These are phyloP conservation scores for Tuber magnatum DNA, from an alignment of 495 filamentous ascomycete genomes.

Conservation along the genomic window DNA sequence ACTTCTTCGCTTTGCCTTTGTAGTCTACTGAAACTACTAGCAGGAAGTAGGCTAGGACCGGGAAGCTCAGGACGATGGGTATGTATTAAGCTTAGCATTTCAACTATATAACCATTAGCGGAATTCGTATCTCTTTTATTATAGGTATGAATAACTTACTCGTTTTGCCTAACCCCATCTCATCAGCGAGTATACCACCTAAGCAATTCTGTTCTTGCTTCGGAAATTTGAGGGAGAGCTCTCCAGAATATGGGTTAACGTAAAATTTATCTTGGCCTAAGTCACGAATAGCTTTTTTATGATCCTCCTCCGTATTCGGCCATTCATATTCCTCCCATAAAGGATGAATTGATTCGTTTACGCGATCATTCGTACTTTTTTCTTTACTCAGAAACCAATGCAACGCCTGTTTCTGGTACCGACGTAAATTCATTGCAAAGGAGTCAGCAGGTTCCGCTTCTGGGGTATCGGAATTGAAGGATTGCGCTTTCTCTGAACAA, in stretches of 20 bases:
- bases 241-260: constrained; percentile 92
- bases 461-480: constrained; percentile 89
- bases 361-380: constrained; percentile 50
- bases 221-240: constrained; percentile 87
- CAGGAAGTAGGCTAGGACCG: constrained; percentile 36
- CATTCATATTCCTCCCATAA: constrained; percentile 93
- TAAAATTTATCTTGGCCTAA: constrained; percentile 66
- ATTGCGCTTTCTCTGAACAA: constrained; percentile 72
- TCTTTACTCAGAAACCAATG: constrained; percentile 96
- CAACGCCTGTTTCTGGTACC: constrained; percentile 91
- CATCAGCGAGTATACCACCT: constrained; percentile 88
- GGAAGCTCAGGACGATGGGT: constrained; percentile 60
- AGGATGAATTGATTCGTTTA: constrained; percentile 83
- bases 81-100: constrained; percentile 92
- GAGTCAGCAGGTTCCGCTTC: constrained; percentile 70
- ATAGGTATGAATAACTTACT: not conserved
- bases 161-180: constrained; percentile 52
- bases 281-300: constrained; percentile 45
- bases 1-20: constrained; percentile 43
- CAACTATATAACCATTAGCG: constrained; percentile 74
- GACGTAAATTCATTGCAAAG: constrained; percentile 75
- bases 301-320: constrained; percentile 76
- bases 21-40: constrained; percentile 45
- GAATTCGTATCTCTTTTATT: constrained; percentile 53
- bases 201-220: constrained; percentile 89